A percentile compares a stretch with the other conserved stretches of the same genome.
Evolutionary conservation across 1,284 basidiomycete species (phyloP).

Genomic region (Boletellus dicymbophilus): DNA sequence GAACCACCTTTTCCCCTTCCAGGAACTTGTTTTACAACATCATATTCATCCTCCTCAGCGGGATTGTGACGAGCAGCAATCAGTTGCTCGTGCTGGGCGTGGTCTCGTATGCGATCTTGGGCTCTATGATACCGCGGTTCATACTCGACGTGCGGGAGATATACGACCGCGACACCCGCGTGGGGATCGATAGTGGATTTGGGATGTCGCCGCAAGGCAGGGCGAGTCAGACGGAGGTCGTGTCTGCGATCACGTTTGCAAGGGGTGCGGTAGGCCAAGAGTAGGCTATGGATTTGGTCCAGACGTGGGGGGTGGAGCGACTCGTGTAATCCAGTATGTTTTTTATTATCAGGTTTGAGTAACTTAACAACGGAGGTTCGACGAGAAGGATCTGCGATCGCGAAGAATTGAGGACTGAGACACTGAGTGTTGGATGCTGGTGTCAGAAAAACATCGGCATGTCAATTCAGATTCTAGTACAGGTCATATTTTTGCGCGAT

Average conservation of each 20-base stretch:
- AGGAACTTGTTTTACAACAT: neutral
- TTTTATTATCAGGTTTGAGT: too few species aligned
- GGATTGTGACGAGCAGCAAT: neutral
- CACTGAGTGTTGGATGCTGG: too few species aligned
- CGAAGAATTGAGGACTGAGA: too few species aligned
- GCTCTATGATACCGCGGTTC: neutral
- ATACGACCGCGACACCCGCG: neutral
- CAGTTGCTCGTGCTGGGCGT: neutral
- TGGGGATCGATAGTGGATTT: neutral
- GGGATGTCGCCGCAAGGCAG: neutral
- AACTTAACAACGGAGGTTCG: too few species aligned
- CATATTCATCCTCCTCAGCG: neutral
- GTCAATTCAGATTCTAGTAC: too few species aligned
- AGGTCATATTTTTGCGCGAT: too few species aligned
- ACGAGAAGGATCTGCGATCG: too few species aligned
- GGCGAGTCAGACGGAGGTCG: neutral
- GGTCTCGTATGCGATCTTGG: neutral
- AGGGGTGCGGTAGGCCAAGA: neutral
- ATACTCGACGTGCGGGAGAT: neutral
- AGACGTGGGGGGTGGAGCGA: too few species aligned
- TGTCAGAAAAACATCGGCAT: too few species aligned
- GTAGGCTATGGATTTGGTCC: too few species aligned
- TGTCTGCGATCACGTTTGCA: neutral
- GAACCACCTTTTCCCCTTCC: neutral
- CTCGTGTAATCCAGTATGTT: too few species aligned